Evolutionary conservation across 2,329 filamentous ascomycete genomes (phyloP), one percentile per base, ranked within the genome.

Genomic region (Penicillium sp.): DNA sequence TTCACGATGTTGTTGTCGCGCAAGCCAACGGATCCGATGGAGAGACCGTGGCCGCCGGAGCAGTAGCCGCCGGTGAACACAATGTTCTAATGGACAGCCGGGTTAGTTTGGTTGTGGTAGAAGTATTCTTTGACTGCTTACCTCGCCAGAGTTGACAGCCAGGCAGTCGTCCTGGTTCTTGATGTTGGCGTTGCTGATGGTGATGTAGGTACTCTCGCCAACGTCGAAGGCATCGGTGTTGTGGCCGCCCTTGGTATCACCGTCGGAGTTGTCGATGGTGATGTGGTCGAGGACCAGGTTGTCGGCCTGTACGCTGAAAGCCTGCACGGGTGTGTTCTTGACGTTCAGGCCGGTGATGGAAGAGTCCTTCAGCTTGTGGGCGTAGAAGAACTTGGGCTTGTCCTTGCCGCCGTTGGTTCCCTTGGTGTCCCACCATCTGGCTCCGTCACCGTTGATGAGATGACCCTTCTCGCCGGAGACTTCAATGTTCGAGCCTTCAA

Each of bases 371-470:
- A 69, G 53, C 5, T 44, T 40, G 51, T 69, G 67, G 21, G 75
- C 75, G 56, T 68, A 74, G 72, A 83, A 82, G 71, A 84, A 81
- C 71, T 83, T 80, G 57, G 82, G 82, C 75, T 85, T 85, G 21
- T 64, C 77, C 68, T 77, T 77, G 64, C 81, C 81, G 28, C 80
- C 79, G 61, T 81, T 82, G 60, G 67, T 68, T 41, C 82, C 82
- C 66, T 81, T 57, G 47, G 73, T 69, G 56, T 84, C 81, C 82
- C 81, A 84, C 75, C 77, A 83, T 29, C 68, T 63, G 12, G 72
- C 61, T 32, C 81, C 80, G 32, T 77, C 71, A 46, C 78, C 78
- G 59, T 84, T 70, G 44, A 84, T 74, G 17, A 73, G 65, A 53
- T 72, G 72, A 19, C 77, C 81, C 0, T 67, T 54, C 21, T 74